Evolutionary conservation across 345 rosid species (phyloP).

Genomic region (Eucalyptus coolabah): DNA sequence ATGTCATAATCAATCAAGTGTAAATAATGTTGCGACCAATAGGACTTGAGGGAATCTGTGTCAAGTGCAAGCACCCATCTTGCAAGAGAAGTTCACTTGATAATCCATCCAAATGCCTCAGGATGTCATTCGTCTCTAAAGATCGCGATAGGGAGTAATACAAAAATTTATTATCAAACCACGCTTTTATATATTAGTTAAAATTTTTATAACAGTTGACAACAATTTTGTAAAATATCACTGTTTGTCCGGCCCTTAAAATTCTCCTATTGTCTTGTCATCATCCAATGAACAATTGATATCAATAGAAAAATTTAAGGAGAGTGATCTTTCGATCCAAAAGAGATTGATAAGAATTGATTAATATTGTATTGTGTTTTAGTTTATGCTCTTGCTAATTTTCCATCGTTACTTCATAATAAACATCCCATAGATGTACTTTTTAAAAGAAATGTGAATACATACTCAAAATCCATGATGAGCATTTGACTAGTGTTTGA

Average conservation of each 20-base stretch:
- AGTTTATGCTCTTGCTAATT: background rate
- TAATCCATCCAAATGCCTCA: background rate
- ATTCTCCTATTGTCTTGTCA: too few relatives aligned
- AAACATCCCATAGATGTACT: background rate
- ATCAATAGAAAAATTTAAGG: background rate
- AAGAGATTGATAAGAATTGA: background rate
- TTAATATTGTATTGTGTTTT: background rate
- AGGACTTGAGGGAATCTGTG: background rate
- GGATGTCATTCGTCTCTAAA: background rate
- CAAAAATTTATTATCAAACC: fast-evolving
- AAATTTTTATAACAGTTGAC: background rate
- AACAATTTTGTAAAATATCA: background rate
- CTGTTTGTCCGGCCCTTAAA: too few relatives aligned
- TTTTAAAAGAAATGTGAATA: background rate
- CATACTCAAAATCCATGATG: background rate
- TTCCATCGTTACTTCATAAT: background rate
- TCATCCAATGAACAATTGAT: too few relatives aligned
- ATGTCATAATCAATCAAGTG: background rate
- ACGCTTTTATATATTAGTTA: fast-evolving
- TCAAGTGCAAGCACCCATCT: background rate
- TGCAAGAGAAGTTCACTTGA: fast-evolving
- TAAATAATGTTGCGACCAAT: background rate
- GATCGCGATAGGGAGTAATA: fast-evolving
- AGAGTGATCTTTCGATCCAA: background rate
- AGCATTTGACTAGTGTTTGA: background rate